Base-by-base conservation (phyloP, 2,329 filamentous ascomycete genomes). In the Penicillium vulpinum region DNA sequence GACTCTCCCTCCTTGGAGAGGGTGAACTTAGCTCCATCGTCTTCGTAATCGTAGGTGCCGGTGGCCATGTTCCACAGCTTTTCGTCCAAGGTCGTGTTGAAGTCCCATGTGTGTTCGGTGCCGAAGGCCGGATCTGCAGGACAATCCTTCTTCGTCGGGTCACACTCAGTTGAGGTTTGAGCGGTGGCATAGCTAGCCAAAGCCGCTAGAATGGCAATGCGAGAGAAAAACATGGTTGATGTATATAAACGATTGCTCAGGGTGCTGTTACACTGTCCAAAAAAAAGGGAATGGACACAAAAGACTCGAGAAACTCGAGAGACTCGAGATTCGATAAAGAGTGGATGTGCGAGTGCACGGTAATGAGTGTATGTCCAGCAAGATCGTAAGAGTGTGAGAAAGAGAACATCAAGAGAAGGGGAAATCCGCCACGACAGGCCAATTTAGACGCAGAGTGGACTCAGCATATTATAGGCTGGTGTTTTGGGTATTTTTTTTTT, bases 161-260 rank as follows among this genome's bases (percentile, higher is more conserved):
- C 87, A 79, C 92, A 97, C 40, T 81, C 73, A 8, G 90, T 91
- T 54, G 76, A 85, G 31, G 92, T 91, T 74, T 97, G 93, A 47
- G 88, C 91, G 22, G 63, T 51, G 29, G 69, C 72, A 8, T 67
- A 67, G 46, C 61, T 62, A 52, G 72, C 61, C 43, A 70, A 54
- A 54, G 67, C 66, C 50, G 67, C 60, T 44, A 71, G 44, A n/a
- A 72, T 57, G 58, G 67, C 66, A 22, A 72, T 33, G 8, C 63
- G 51, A 18, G 62, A 62, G 57, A 72, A 57, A 54, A 59, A 64
- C 70, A 73, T 72, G 38, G 16, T 2, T 31, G 47, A n/a, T 61
- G 49, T 46, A 49, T n/a, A 21, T 40, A 35, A 33, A 45, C 15
- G 29, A 51, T 31, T 40, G 47, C 18, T 41, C 53, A n/a, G 28